Base-by-base conservation (phyloP, 345 rosid species). In the Hibiscus trionum region DNA sequence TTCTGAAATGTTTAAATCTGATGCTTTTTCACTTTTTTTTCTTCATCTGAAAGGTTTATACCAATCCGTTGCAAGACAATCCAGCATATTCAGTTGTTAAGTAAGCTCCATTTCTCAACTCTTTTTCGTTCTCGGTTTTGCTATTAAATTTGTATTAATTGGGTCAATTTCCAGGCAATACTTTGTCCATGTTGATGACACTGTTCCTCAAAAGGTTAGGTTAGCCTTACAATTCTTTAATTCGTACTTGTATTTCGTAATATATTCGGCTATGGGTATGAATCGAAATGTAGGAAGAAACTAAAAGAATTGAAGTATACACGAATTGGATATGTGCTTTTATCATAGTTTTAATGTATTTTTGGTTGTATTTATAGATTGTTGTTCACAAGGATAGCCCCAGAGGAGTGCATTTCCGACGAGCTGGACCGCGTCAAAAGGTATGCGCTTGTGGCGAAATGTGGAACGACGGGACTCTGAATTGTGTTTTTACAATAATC, bases 351-450 rank as follows among this genome's bases (percentile, higher is more conserved):
- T 58, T 58, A 0, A 46, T 27, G 63, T 17, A 5, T 72, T 5
- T 65, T 74, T 44, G 5, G 27, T 68, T 50, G 69, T 58, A 14
- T 26, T 26, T 70, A 66, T 61, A 93, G 98, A 37, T 88, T 78
- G 88, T 93, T 56, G 93, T 87, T 26, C 96, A 87, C 77, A 88
- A 88, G 78, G 88, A 83, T 72, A 69, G 93, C 73, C 88, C 90
- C 0, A 86, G 96, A 80, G 98, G 98, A 42, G 67, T 76, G 70
- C 98, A 93, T 83, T 93, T 93, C 78, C 82, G 94, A 44, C 89
- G 98, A 1, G 98, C 96, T 67, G 96, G 97, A 73, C 94, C 97
- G 8, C 96, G 98, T 3, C 93, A 93, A 71, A 90, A 85, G 89
- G 96, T 92, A 65, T 69, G 49, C 17, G 26, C 44, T 66, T 44